Conservation (phyloP, 2,329 filamentous ascomycete species). For the Botrytis galanthina region DNA sequence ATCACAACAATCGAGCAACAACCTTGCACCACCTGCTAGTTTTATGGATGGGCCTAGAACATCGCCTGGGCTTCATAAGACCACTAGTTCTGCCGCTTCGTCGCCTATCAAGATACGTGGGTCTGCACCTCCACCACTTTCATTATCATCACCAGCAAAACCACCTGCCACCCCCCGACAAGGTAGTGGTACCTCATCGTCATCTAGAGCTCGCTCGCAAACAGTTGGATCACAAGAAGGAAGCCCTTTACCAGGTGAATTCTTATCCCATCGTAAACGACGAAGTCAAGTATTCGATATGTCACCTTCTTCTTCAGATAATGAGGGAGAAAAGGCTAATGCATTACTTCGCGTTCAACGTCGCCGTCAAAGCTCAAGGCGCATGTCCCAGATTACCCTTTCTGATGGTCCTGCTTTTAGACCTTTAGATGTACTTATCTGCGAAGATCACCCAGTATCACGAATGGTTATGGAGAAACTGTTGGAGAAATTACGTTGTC, state of each 20-base stretch:
- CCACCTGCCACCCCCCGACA: conserved; percentile 55
- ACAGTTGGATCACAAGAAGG: conserved; percentile 94
- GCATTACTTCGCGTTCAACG: conserved; percentile 88
- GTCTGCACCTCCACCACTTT: conserved; percentile 46
- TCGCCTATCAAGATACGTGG: conserved; percentile 58
- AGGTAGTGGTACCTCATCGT: conserved; percentile 49
- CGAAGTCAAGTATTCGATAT: conserved; percentile 94
- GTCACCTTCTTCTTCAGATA: conserved; percentile 96
- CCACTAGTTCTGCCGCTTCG: conserved; percentile 51
- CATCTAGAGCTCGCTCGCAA: conserved; percentile 77
- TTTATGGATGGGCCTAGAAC: conserved; percentile 70
- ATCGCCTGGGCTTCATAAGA: conserved; percentile 58
- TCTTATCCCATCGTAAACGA: conserved; percentile 77
- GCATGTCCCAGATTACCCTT: conserved; percentile 86
- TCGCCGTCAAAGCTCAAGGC: conserved; percentile 90
- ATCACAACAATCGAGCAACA: conserved; percentile 71
- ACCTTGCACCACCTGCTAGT: conserved; percentile 63
- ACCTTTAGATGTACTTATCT: conserved; percentile 90
- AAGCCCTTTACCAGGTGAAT: conserved; percentile 66
- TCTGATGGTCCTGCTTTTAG: conserved; percentile 83
- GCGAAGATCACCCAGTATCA: conserved; percentile 95
- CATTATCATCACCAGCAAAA: conserved; percentile 61
- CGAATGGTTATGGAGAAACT: conserved; percentile 98
- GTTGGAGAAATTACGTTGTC: conserved; percentile 89
- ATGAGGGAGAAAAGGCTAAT: conserved; percentile 89